Evolutionary conservation across 345 rosid genomes (phyloP).

Genomic region (Gossypioides kirkii): DNA sequence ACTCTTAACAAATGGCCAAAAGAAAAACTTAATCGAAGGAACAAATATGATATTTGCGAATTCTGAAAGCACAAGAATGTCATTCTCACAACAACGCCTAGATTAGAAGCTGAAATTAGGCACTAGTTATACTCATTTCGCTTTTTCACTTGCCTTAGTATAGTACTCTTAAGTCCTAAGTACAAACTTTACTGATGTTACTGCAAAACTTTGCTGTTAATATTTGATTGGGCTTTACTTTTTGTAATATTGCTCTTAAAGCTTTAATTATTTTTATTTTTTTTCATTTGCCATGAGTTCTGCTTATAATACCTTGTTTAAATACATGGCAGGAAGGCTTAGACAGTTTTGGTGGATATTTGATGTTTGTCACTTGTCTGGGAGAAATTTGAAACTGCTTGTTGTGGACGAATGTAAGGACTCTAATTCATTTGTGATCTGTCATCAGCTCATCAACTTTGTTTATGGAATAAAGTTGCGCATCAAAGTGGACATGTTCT

Average conservation of each 20-base stretch:
- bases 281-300: neutral
- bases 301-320: neutral
- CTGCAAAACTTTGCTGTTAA: too few relatives aligned
- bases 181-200: neutral
- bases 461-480: conserved; percentile 17
- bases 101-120: neutral
- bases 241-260: neutral
- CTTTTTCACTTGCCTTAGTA: neutral
- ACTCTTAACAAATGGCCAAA: too few relatives aligned
- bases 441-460: conserved; percentile 2
- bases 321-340: conserved; percentile 20
- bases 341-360: conserved; percentile 12
- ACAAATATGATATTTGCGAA: neutral
- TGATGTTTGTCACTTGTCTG: neutral
- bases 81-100: neutral
- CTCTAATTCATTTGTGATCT: neutral
- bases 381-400: conserved; percentile 14
- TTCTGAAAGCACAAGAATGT: neutral
- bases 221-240: neutral
- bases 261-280: neutral
- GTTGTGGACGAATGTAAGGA: neutral
- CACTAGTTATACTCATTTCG: neutral
- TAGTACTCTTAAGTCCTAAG: neutral
- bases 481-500: conserved; percentile 4
- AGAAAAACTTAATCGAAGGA: neutral